Evolutionary conservation across 148 eudicot genomes (phyloP), one percentile per base, ranked within the genome.

Genomic region (Suaeda aralocaspica): DNA sequence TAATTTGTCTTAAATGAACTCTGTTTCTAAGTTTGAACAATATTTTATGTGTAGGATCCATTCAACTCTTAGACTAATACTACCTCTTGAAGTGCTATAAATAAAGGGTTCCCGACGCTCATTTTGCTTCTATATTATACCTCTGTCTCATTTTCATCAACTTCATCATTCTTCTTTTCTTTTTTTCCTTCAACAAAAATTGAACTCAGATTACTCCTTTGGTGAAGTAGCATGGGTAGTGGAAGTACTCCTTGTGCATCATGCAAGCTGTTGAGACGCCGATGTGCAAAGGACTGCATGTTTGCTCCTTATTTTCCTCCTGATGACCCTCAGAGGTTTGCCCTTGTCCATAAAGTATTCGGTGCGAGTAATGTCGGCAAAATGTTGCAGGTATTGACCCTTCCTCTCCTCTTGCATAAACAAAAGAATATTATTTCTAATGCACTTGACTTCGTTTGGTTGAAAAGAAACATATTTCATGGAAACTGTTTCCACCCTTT

Each of bases 361-460:
- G 97, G 97, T 55, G 97, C 97, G 36, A 92, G 97, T 78, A 89
- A 89, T 73, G 82, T 92, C 72, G 85, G 92, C 84, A 92, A 92
- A 84, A 92, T 92, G 96, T 78, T 92, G 72, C 97, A 89, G 92
- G 97, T 89, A n/a, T 42, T 31, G 24, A 69, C 45, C 2, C 44
- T n/a, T n/a, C n/a, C n/a, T n/a, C n/a, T n/a, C 39, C 22, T 55
- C 12, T 31, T 33, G 14, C 26, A 30, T 25, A 2, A 9, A 9
- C 41, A 36, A 36, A 3, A 3, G 41, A 36, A 36, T 36, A 36
- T 36, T 36, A n/a, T n/a, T n/a, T n/a, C n/a, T n/a, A n/a, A n/a
- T n/a, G n/a, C n/a, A n/a, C n/a, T n/a, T n/a, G n/a, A n/a, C n/a
- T n/a, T n/a, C n/a, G n/a, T n/a, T n/a, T n/a, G n/a, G n/a, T n/a